Conservation (phyloP, 2,329 filamentous ascomycete genomes). For the Hypoxylon sp. region DNA sequence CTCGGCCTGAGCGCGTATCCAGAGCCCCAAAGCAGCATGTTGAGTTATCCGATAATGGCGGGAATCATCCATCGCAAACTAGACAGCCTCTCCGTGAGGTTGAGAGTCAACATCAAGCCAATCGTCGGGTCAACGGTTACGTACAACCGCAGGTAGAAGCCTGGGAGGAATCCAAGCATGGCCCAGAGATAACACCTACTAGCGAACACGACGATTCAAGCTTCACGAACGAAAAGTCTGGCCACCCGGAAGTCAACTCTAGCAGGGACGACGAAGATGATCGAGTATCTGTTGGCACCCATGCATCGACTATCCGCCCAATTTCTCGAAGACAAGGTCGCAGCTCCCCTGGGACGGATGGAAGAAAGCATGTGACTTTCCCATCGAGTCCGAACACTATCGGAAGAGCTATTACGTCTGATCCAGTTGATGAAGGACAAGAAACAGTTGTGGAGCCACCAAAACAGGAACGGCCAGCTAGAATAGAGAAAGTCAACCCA, state of each 20-base stretch:
- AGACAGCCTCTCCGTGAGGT: constrained; percentile 18
- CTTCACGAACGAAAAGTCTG: constrained; percentile 12
- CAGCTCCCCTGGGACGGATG: constrained; percentile 28
- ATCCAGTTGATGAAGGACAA: constrained; percentile 16
- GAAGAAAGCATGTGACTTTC: constrained; percentile 36
- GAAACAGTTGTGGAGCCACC: constrained; percentile 11
- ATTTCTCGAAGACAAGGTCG: constrained; percentile 41
- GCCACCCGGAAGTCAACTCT: constrained; percentile 20
- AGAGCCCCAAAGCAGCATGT: constrained; percentile 30
- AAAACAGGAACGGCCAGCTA: constrained; percentile 2
- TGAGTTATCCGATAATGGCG: constrained; percentile 4
- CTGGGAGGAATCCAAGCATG: constrained; percentile 28
- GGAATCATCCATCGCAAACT: constrained; percentile 12
- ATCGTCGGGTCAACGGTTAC: constrained; percentile 33
- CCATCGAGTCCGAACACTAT: constrained; percentile 36
- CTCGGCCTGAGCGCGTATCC: constrained; percentile 38
- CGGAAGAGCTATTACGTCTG: constrained; percentile 38
- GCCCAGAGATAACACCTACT: background rate
- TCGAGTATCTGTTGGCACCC: constrained; percentile 45
- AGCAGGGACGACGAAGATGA: constrained; percentile 45
- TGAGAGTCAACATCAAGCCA: constrained; percentile 24
- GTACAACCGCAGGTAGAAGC: constrained; percentile 33
- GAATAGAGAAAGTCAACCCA: constrained; percentile 7
- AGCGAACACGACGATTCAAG: constrained; percentile 19
- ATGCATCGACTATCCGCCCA: constrained; percentile 50